phyloP scores from a whole-genome alignment of 202 grass and related monocot genomes.

The Bolboschoenoplectus hybrid region DNA sequence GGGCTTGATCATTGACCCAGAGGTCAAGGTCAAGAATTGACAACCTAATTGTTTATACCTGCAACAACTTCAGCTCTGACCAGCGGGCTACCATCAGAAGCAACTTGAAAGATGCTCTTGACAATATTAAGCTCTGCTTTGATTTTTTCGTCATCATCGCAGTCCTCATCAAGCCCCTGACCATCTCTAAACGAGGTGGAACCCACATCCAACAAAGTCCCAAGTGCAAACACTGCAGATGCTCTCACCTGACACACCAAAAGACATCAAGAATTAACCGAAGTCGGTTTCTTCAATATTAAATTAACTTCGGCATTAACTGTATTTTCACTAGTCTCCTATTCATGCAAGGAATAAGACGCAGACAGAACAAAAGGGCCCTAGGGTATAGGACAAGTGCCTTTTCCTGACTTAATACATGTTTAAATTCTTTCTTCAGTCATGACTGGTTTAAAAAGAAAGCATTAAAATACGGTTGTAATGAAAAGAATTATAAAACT shows the following conservation, averaged over 20 bases:
- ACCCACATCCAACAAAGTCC: constrained; percentile 79
- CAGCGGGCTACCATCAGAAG: constrained; percentile 88
- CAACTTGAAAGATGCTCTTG: constrained; percentile 71
- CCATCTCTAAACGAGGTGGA: constrained; percentile 55
- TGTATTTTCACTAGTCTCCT: background rate
- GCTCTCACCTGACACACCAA: constrained; percentile 82
- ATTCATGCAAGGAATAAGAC: background rate
- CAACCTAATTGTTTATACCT: constrained; percentile 53
- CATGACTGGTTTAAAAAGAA: background rate
- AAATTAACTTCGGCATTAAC: background rate
- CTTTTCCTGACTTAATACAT: background rate
- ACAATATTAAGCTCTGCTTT: constrained; percentile 81
- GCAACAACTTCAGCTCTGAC: constrained; percentile 87
- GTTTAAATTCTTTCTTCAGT: constrained; percentile 2
- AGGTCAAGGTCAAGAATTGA: background rate
- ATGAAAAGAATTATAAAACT: background rate
- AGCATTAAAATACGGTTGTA: background rate
- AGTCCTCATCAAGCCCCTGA: constrained; percentile 54
- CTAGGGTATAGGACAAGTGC: background rate
- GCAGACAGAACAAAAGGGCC: background rate
- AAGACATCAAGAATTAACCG: constrained; percentile 36
- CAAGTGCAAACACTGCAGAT: constrained; percentile 92
- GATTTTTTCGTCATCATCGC: constrained; percentile 87
- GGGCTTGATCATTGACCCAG: background rate
- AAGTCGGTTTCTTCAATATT: background rate